phyloP scores from a whole-genome alignment of 805 yeast species.

The Metschnikowia borealis region DNA sequence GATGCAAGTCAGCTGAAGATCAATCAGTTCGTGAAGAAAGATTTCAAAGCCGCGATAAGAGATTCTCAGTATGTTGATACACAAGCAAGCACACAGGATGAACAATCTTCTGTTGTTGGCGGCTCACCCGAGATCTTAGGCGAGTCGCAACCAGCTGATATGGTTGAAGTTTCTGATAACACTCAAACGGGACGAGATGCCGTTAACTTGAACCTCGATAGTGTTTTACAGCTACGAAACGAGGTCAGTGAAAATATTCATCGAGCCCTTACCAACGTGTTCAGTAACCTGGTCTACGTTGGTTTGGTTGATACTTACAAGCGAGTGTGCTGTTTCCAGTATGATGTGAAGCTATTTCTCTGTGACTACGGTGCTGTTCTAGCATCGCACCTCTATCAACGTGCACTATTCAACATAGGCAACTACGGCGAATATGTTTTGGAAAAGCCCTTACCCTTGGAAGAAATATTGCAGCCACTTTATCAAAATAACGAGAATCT shows the following conservation, averaged over 20 bases:
- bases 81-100: neutral
- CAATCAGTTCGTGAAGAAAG: slow-evolving; percentile 17
- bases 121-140: neutral
- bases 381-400: slow-evolving; percentile 73
- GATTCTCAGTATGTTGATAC: neutral
- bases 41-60: neutral
- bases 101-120: neutral
- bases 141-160: neutral
- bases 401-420: slow-evolving; percentile 71
- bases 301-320: slow-evolving; percentile 75
- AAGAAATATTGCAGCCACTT: slow-evolving; percentile 37
- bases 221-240: slow-evolving; percentile 53
- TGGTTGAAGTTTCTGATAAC: neutral
- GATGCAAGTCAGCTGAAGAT: slow-evolving; percentile 56
- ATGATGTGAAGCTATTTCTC: slow-evolving; percentile 69
- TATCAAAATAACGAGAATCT: slow-evolving; percentile 21
- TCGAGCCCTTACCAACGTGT: slow-evolving; percentile 57
- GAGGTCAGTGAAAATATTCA: slow-evolving; percentile 46
- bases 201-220: slow-evolving; percentile 48
- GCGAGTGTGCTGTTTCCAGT: slow-evolving; percentile 79
- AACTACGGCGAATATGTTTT: slow-evolving; percentile 60
- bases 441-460: slow-evolving; percentile 21
- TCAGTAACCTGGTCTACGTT: slow-evolving; percentile 67
- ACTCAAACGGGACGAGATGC: slow-evolving; percentile 19
- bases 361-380: slow-evolving; percentile 76